Percentiles rank a stretch among this genome's conserved stretches.
Evolutionary conservation across 768 basidiomycete species (phyloP).

Genomic region (Tricholoma furcatifolium): DNA sequence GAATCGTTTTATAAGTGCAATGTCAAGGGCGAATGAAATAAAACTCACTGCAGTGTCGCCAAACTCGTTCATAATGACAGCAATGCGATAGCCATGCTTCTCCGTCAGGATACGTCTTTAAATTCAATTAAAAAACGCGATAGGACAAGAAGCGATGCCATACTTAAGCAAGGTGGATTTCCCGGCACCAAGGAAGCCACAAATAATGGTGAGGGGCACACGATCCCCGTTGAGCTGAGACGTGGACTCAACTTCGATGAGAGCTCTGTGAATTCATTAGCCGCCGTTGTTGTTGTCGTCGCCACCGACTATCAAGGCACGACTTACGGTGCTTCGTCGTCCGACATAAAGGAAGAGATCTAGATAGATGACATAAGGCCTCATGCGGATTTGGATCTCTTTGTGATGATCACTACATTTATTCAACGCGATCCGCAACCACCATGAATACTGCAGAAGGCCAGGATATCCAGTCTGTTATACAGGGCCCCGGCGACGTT

Average conservation of each 20-base stretch:
- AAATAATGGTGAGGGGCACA: slow-evolving; percentile 92
- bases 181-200: slow-evolving; percentile 92
- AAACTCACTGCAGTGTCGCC: slow-evolving; percentile 87
- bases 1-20: slow-evolving; percentile 16
- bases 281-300: not conserved
- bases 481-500: slow-evolving; percentile 78
- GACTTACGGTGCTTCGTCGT: slow-evolving; percentile 61
- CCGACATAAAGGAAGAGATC: slow-evolving; percentile 32
- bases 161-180: slow-evolving; percentile 91
- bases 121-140: not conserved
- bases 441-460: slow-evolving; percentile 23
- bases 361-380: slow-evolving; percentile 11
- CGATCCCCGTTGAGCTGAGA: slow-evolving; percentile 14
- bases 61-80: slow-evolving; percentile 98
- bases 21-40: not conserved
- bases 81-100: slow-evolving; percentile 92
- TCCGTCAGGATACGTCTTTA: slow-evolving; percentile 87
- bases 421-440: slow-evolving; percentile 2
- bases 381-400: not conserved
- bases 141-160: slow-evolving; percentile 17
- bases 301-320: not conserved
- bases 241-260: slow-evolving; percentile 24
- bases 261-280: slow-evolving; percentile 16
- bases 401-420: not conserved
- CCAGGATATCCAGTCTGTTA: slow-evolving; percentile 52